phyloP scores from a whole-genome alignment of 106 monocot genomes.

The Triglochin maritima region DNA sequence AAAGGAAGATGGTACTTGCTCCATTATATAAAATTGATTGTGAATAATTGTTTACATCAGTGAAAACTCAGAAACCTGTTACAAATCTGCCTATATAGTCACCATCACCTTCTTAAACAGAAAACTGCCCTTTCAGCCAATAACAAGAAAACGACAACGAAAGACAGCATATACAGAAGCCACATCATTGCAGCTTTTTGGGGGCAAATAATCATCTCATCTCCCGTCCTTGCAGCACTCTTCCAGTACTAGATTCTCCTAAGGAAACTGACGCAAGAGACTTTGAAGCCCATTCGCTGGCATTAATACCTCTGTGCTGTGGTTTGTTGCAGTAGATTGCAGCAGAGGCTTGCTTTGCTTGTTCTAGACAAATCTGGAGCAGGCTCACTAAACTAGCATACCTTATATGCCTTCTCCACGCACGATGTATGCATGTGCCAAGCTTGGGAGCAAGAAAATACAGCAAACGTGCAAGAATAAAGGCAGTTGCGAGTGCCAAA shows the following conservation, averaged over 20 bases:
- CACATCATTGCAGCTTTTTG: neutral
- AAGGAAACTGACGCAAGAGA: constrained; percentile 61
- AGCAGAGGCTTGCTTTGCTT: constrained; percentile 23
- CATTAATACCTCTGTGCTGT: constrained; percentile 58
- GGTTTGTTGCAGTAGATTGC: constrained; percentile 41
- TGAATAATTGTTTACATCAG: too few species aligned
- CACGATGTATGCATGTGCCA: constrained; percentile 16
- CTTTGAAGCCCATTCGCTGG: constrained; percentile 61
- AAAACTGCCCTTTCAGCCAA: too few species aligned
- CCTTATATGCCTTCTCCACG: constrained; percentile 41
- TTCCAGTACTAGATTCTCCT: constrained; percentile 39
- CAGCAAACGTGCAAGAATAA: constrained; percentile 39
- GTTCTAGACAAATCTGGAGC: constrained; percentile 20
- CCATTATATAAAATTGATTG: too few species aligned
- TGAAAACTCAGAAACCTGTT: too few species aligned
- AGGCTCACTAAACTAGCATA: constrained; percentile 20
- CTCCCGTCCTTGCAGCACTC: neutral
- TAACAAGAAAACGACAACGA: too few species aligned
- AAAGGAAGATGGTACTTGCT: too few species aligned
- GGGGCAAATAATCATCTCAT: neutral
- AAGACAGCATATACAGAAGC: too few species aligned
- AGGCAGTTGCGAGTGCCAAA: constrained; percentile 33
- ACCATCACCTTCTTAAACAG: too few species aligned
- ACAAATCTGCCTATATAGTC: too few species aligned
- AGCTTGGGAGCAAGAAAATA: constrained; percentile 49